phyloP scores from a whole-genome alignment of 495 filamentous ascomycete genomes.

The Tuber umbilicatum region DNA sequence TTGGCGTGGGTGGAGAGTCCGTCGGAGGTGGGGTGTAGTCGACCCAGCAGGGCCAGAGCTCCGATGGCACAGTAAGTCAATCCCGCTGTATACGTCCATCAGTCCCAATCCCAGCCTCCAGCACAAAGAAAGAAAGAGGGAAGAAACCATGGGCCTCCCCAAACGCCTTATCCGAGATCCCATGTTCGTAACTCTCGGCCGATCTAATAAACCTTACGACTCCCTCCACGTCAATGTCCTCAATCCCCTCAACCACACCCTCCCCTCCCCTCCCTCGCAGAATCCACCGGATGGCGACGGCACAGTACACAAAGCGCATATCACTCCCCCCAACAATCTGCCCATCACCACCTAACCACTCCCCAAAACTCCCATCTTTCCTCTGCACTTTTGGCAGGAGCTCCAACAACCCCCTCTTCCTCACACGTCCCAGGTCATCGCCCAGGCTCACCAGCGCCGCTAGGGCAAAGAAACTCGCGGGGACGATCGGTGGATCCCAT shows the following conservation, averaged over 20 bases:
- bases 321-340: conserved; percentile 71
- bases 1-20: conserved; percentile 41
- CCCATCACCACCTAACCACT: conserved; percentile 57
- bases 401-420: conserved; percentile 57
- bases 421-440: conserved; percentile 54
- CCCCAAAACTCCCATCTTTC: conserved; percentile 83
- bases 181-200: conserved; percentile 81
- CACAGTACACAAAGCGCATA: conserved; percentile 78
- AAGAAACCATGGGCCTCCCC: conserved; percentile 86
- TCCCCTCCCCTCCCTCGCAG: conserved; percentile 55
- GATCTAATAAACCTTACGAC: conserved; percentile 64
- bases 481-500: conserved; percentile 73
- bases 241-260: conserved; percentile 51
- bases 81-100: conserved; percentile 55
- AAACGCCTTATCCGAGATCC: conserved; percentile 70
- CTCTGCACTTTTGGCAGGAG: conserved; percentile 77
- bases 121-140: conserved; percentile 19
- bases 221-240: conserved; percentile 67
- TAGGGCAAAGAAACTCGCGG: conserved; percentile 83
- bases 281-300: conserved; percentile 73
- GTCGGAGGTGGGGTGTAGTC: conserved; percentile 43
- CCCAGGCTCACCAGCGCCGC: conserved; percentile 65
- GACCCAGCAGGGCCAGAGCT: conserved; percentile 64
- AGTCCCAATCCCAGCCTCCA: conserved; percentile 20
- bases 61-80: conserved; percentile 79